phyloP scores from a whole-genome alignment of 805 yeast species.

The Tetrapisispora namnaoensis region DNA sequence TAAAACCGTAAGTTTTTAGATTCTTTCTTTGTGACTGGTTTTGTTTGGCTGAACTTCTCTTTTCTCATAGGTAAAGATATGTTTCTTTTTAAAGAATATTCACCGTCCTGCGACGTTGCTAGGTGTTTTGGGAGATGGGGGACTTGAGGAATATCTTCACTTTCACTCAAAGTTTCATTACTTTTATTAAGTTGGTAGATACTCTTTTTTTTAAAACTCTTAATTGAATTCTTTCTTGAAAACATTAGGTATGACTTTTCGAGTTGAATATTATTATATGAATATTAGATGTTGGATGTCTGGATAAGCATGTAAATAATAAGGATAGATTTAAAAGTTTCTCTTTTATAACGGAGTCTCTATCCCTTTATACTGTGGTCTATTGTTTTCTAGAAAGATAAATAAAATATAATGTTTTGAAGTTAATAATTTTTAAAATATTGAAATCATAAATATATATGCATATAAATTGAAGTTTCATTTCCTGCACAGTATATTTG shows the following conservation, averaged over 20 bases:
- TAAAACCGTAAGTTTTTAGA: background rate
- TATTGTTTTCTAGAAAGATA: too few relatives aligned
- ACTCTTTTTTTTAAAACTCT: background rate
- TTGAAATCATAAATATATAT: too few relatives aligned
- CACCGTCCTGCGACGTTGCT: background rate
- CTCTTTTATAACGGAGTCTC: too few relatives aligned
- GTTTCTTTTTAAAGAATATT: background rate
- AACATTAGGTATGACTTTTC: background rate
- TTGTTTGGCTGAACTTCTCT: background rate
- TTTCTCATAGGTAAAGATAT: conserved; percentile 1
- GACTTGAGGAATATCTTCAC: background rate
- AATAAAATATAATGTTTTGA: too few relatives aligned
- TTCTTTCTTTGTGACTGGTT: background rate
- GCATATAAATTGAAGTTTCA: too few relatives aligned
- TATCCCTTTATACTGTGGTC: too few relatives aligned
- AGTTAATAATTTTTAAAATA: too few relatives aligned
- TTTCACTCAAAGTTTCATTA: background rate
- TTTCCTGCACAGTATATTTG: too few relatives aligned
- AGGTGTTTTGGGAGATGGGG: background rate
- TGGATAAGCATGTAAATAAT: too few relatives aligned
- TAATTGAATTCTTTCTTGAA: conserved; percentile 1
- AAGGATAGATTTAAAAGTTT: too few relatives aligned
- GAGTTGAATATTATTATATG: too few relatives aligned
- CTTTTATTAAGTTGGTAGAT: background rate
- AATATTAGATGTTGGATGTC: too few relatives aligned